These are phyloP conservation scores for Phytophthora pisi DNA, from an alignment of 352 stramenopile species.

Conservation along the genomic window DNA sequence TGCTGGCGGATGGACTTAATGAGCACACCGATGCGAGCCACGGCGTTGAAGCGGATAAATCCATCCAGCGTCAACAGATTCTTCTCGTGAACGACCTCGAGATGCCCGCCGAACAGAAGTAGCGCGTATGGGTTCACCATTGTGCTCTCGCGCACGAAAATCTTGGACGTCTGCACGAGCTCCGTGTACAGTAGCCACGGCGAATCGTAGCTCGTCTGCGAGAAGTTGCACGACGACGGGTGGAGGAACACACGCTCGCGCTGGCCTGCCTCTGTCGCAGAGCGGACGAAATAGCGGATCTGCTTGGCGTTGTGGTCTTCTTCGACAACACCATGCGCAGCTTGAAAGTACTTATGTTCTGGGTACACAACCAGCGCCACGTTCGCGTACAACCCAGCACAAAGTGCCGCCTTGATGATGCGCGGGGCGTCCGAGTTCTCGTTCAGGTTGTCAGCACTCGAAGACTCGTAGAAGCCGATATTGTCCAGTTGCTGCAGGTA, in stretches of 20 bases:
- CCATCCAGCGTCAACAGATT: slow-evolving; percentile 83
- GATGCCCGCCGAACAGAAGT: slow-evolving; percentile 96
- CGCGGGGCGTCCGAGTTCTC: slow-evolving; percentile 78
- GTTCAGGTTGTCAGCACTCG: slow-evolving; percentile 52
- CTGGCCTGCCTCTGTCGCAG: slow-evolving; percentile 12
- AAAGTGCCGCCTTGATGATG: slow-evolving; percentile 90
- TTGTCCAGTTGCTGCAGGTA: slow-evolving; percentile 80
- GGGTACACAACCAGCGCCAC: slow-evolving; percentile 90
- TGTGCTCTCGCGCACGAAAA: slow-evolving; percentile 97
- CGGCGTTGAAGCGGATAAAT: slow-evolving; percentile 95
- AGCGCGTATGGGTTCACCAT: slow-evolving; percentile 97
- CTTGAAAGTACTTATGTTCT: slow-evolving; percentile 95
- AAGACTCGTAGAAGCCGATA: slow-evolving; percentile 79
- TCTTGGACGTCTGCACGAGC: slow-evolving; percentile 96
- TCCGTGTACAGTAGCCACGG: slow-evolving; percentile 97
- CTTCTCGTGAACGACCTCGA: slow-evolving; percentile 93
- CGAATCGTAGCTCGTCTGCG: slow-evolving; percentile 92
- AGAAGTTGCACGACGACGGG: slow-evolving; percentile 92
- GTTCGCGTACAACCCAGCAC: slow-evolving; percentile 83
- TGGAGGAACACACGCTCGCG: slow-evolving; percentile 96
- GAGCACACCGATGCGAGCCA: slow-evolving; percentile 94
- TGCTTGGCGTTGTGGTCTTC: slow-evolving; percentile 93
- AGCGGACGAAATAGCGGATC: slow-evolving; percentile 93
- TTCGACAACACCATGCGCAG: slow-evolving; percentile 89
- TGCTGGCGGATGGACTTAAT: slow-evolving; percentile 95